Evolutionary conservation across 179 eudicot species (phyloP), one percentile per base, ranked within the genome.

Genomic region (Drosera spatulata): DNA sequence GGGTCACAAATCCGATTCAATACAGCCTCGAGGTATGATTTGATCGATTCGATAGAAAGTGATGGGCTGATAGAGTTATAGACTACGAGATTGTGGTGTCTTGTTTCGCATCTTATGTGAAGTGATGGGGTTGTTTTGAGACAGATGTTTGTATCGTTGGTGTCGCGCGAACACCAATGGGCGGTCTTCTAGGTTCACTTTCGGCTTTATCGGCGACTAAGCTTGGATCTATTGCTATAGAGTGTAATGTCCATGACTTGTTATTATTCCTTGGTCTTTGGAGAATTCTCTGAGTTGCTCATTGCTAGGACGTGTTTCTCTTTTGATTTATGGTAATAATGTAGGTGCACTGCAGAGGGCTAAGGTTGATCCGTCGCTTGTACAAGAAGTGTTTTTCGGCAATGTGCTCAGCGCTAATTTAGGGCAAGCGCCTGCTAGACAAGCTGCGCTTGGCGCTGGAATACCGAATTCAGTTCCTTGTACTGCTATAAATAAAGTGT

Each of bases 371-470:
- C 95, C 99, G 53, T 78, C 96, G 60, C 93, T 88, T 56, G 99
- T 93, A 12, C 83, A 93, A 73, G 99, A 93, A 77, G 96, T 93
- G 57, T 67, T 77, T 69, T 86, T 93, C 56, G 99, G 99, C 57
- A 93, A 93, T 80, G 99, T 93, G 57, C 90, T 93, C 41, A 81
- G 90, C 61, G 99, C 99, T 54, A 93, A 93, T 68, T 69, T 93
- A 66, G 99, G 99, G 15, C 99, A 93, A 72, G 99, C 96, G 60
- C 99, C 99, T 7, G 99, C 99, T 39, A 82, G 99, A 70, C 99
- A 93, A 65, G 99, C 99, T 51, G 99, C 99, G 66, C 63, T 93
- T 59, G 99, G 99, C 62, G 96, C 96, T 52, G 95, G 96, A 43
- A 82, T 93, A 61, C 77, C 99, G 45, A 75, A 93, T 69, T 63